A percentile compares a stretch with the other conserved stretches of the same genome.
Evolutionary conservation across 805 yeast genomes (phyloP).

Genomic region (Pachysolen tannophilus): DNA sequence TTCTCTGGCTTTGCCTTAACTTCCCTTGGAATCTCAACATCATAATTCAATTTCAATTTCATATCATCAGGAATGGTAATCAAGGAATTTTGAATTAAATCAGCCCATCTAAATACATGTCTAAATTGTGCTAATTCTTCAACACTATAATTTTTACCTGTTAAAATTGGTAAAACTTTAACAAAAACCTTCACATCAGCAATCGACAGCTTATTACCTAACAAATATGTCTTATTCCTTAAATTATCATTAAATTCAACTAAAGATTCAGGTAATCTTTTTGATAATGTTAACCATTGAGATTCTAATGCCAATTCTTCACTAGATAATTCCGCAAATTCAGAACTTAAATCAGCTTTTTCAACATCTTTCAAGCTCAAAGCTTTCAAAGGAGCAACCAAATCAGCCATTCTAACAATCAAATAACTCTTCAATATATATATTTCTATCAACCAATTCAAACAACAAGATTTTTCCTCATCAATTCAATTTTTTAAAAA

Average conservation of each 20-base stretch:
- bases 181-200: constrained; percentile 71
- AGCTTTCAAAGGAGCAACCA: constrained; percentile 21
- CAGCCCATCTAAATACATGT: constrained; percentile 91
- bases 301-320: constrained; percentile 53
- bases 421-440: neutral
- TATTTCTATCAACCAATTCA: neutral
- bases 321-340: constrained; percentile 20
- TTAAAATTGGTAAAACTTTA: constrained; percentile 53
- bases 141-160: constrained; percentile 42
- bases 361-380: constrained; percentile 19
- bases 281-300: constrained; percentile 74
- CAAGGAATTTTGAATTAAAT: constrained; percentile 67
- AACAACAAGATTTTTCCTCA: no score
- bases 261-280: constrained; percentile 45
- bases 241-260: constrained; percentile 62
- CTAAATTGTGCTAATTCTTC: constrained; percentile 58
- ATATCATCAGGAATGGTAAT: constrained; percentile 46
- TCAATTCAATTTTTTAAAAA: no score
- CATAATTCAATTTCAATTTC: constrained; percentile 47
- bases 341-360: constrained; percentile 17
- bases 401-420: constrained; percentile 18
- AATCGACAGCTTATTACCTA: constrained; percentile 57
- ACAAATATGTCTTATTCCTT: constrained; percentile 61
- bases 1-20: constrained; percentile 15
- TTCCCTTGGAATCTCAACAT: constrained; percentile 57